Percentiles rank a stretch among this genome's conserved stretches.
Conservation (phyloP, 2,329 filamentous ascomycete species). For the Ceratocystis papillata region DNA sequence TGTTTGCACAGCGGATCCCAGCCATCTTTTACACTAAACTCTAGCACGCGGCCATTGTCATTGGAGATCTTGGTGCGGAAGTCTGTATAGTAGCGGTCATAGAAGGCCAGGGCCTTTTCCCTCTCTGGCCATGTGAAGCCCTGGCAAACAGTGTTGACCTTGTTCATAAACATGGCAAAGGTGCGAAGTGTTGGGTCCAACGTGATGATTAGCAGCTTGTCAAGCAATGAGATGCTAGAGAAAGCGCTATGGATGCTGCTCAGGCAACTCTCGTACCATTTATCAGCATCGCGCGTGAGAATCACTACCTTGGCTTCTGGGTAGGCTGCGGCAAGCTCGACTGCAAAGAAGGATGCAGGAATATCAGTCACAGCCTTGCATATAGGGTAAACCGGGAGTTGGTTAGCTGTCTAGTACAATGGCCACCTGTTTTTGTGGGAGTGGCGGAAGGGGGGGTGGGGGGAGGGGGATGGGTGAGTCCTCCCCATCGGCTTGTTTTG, state of each 20-base stretch:
- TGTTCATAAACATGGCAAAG: constrained; percentile 29
- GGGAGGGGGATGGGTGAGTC: too few relatives aligned
- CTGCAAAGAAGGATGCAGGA: constrained; percentile 44
- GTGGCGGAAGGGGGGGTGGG: too few relatives aligned
- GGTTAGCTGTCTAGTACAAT: constrained; percentile 16
- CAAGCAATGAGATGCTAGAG: constrained; percentile 21
- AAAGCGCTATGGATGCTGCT: constrained; percentile 27
- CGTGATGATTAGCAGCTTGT: constrained; percentile 26
- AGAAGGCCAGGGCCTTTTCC: constrained; percentile 34
- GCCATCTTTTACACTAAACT: constrained; percentile 34
- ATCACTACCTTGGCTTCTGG: constrained; percentile 35
- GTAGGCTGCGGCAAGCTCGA: constrained; percentile 32
- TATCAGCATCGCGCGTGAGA: constrained; percentile 34
- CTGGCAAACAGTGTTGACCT: constrained; percentile 25
- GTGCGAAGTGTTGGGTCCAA: constrained; percentile 30
- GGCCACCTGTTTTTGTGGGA: neutral
- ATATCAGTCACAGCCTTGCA: constrained; percentile 45
- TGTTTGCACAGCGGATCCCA: constrained; percentile 37
- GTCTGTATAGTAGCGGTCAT: constrained; percentile 32
- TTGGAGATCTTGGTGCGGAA: constrained; percentile 31
- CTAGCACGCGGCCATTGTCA: constrained; percentile 30
- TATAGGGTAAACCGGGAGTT: constrained; percentile 30
- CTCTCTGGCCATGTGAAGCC: constrained; percentile 29
- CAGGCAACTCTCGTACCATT: constrained; percentile 32
- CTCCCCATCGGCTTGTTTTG: too few relatives aligned